These are phyloP conservation scores for Fragosphaeria purpurea DNA, from an alignment of 2,329 filamentous ascomycete genomes.

Conservation along the genomic window DNA sequence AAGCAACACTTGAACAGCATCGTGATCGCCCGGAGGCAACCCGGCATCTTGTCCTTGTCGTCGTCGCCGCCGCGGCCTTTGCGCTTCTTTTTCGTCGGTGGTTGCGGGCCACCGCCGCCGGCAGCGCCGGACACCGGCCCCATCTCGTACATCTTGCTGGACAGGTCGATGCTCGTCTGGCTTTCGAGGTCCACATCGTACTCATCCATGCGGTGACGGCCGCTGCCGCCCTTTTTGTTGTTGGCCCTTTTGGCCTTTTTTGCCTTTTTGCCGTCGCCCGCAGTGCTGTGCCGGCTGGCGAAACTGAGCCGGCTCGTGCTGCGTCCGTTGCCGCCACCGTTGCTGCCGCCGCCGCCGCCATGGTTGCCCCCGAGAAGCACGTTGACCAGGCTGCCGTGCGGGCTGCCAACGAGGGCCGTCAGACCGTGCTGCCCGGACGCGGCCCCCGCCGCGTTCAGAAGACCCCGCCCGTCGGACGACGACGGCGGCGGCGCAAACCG, in stretches of 20 bases:
- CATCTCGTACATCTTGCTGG: slow-evolving; percentile 30
- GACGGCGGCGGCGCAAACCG: slow-evolving; percentile 50
- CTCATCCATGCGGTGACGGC: slow-evolving; percentile 36
- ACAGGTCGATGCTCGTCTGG: slow-evolving; percentile 37
- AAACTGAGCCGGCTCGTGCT: slow-evolving; percentile 22
- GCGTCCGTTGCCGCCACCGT: slow-evolving; percentile 12
- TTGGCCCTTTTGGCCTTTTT: slow-evolving; percentile 11
- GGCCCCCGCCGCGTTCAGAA: slow-evolving; percentile 3
- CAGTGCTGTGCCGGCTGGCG: slow-evolving; percentile 16
- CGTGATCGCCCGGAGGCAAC: slow-evolving; percentile 37
- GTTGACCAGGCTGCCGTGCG: slow-evolving; percentile 13
- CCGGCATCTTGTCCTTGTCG: slow-evolving; percentile 39
- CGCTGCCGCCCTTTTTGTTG: slow-evolving; percentile 17
- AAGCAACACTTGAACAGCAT: slow-evolving; percentile 48
- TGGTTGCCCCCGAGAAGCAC: slow-evolving; percentile 9
- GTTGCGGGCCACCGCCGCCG: background rate
- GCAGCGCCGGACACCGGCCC: background rate
- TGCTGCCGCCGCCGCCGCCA: no score
- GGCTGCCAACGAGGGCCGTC: slow-evolving; percentile 1
- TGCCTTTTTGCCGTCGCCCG: slow-evolving; percentile 13
- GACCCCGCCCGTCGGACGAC: slow-evolving; percentile 6
- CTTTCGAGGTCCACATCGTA: slow-evolving; percentile 56
- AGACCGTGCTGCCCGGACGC: slow-evolving; percentile 12
- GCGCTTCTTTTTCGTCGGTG: background rate
- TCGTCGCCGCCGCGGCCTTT: slow-evolving; percentile 15